Percentiles rank a stretch among this genome's conserved stretches.
phyloP scores from a whole-genome alignment of 345 rosid species.

The Salix dunnii region DNA sequence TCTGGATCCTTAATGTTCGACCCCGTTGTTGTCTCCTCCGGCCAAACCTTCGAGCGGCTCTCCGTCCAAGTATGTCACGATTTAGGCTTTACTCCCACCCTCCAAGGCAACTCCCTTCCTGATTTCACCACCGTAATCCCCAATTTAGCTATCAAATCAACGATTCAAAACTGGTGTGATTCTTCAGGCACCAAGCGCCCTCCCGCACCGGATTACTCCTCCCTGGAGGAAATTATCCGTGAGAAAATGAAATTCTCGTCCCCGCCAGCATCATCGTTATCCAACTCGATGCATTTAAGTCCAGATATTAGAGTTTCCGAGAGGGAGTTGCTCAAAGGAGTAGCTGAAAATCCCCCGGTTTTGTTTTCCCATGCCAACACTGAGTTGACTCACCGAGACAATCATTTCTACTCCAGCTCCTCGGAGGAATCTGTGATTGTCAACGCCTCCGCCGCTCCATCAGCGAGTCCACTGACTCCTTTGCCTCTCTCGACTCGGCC shows the following conservation, averaged over 20 bases:
- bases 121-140: constrained; percentile 27
- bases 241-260: constrained; percentile 3
- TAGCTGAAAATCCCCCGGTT: constrained; percentile 37
- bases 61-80: constrained; percentile 33
- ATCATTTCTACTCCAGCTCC: constrained; percentile 28
- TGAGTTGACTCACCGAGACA: constrained; percentile 35
- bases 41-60: constrained; percentile 39
- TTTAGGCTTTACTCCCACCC: constrained; percentile 18
- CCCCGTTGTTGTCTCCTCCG: constrained; percentile 39
- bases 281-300: neutral
- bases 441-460: neutral
- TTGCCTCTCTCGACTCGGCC: constrained; percentile 71
- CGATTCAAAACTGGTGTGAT: constrained; percentile 31
- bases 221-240: constrained; percentile 13
- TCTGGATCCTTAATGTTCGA: constrained; percentile 35
- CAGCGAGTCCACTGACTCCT: constrained; percentile 55
- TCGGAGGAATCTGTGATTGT: constrained; percentile 32
- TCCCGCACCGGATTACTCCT: constrained; percentile 18
- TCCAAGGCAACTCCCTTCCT: constrained; percentile 13
- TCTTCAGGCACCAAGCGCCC: constrained; percentile 15
- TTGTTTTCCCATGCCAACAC: constrained; percentile 37
- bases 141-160: constrained; percentile 24
- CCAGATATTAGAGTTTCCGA: constrained; percentile 59
- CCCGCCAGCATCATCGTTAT: neutral
- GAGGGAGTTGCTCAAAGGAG: constrained; percentile 54